Evolutionary conservation across 2,329 filamentous ascomycete genomes (phyloP).

Genomic region (Alternaria metachromatica): DNA sequence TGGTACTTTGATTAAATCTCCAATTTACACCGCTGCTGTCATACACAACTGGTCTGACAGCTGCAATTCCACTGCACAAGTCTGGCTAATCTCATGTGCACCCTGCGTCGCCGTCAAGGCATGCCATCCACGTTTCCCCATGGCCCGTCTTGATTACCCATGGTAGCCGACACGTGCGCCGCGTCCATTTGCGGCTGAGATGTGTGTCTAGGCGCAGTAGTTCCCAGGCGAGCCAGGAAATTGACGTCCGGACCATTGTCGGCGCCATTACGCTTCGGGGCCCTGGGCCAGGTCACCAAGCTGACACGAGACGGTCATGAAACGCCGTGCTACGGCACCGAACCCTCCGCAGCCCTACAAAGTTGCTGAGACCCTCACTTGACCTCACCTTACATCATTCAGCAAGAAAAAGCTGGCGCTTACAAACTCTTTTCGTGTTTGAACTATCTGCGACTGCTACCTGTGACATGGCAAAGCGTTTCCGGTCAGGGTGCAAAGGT

Average conservation of each 20-base stretch:
- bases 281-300: not conserved
- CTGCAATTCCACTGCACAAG: not conserved
- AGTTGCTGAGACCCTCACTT: not conserved
- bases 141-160: not conserved
- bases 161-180: not conserved
- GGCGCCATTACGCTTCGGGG: constrained; percentile 13
- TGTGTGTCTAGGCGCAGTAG: constrained; percentile 2
- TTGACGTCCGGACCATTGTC: not conserved
- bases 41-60: not conserved
- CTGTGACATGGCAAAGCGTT: constrained; percentile 18
- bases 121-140: constrained; percentile 2
- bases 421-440: constrained; percentile 14
- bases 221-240: constrained; percentile 2
- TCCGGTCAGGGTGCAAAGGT: constrained; percentile 4
- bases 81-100: not conserved
- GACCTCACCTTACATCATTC: constrained; percentile 24
- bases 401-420: constrained; percentile 17
- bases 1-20: not conserved
- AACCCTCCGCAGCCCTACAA: constrained; percentile 22
- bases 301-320: constrained; percentile 40
- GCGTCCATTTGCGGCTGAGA: not conserved
- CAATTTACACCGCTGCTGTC: not conserved
- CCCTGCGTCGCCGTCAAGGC: not conserved
- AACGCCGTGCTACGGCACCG: constrained; percentile 32
- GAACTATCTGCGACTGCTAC: constrained; percentile 14